These are phyloP conservation scores for Suillus cothurnatus DNA, from an alignment of 768 basidiomycete species.

Conservation along the genomic window DNA sequence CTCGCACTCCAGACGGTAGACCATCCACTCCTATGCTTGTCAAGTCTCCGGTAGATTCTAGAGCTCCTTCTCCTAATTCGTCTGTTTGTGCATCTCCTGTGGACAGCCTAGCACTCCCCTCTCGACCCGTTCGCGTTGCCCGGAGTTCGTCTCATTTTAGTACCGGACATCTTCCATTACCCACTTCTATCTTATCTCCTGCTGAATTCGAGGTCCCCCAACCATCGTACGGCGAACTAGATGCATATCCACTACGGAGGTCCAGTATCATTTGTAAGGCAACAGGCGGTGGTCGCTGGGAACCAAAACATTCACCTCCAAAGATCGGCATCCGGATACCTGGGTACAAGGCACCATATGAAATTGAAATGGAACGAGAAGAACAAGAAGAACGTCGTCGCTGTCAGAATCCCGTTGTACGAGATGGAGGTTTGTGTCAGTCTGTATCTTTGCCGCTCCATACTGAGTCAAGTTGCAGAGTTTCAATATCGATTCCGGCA, in stretches of 20 bases:
- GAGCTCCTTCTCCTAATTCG: slow-evolving; percentile 35
- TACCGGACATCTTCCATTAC: slow-evolving; percentile 26
- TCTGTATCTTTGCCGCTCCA: slow-evolving; percentile 4
- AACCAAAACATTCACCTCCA: slow-evolving; percentile 56
- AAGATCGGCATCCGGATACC: slow-evolving; percentile 53
- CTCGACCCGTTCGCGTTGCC: slow-evolving; percentile 20
- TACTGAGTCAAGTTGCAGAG: slow-evolving; percentile 33
- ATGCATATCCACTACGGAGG: slow-evolving; percentile 71
- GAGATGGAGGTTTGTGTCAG: slow-evolving; percentile 48
- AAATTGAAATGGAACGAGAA: slow-evolving; percentile 70
- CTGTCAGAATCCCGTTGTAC: slow-evolving; percentile 63
- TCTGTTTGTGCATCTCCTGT: slow-evolving; percentile 37
- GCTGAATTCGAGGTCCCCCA: slow-evolving; percentile 36
- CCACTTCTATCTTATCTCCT: slow-evolving; percentile 24
- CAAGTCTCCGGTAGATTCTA: slow-evolving; percentile 32
- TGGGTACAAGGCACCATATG: slow-evolving; percentile 67
- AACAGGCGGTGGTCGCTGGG: slow-evolving; percentile 80
- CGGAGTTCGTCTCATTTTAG: slow-evolving; percentile 34
- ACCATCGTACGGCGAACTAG: slow-evolving; percentile 68
- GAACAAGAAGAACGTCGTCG: slow-evolving; percentile 54
- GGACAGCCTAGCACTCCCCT: slow-evolving; percentile 26
- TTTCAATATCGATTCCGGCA: slow-evolving; percentile 67
- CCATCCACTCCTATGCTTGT: slow-evolving; percentile 43
- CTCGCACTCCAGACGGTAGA: slow-evolving; percentile 41
- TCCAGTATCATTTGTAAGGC: slow-evolving; percentile 74